Percentiles rank a stretch among this genome's conserved stretches.
Conservation (phyloP, 306 rosid species). For the Biancaea sappan region DNA sequence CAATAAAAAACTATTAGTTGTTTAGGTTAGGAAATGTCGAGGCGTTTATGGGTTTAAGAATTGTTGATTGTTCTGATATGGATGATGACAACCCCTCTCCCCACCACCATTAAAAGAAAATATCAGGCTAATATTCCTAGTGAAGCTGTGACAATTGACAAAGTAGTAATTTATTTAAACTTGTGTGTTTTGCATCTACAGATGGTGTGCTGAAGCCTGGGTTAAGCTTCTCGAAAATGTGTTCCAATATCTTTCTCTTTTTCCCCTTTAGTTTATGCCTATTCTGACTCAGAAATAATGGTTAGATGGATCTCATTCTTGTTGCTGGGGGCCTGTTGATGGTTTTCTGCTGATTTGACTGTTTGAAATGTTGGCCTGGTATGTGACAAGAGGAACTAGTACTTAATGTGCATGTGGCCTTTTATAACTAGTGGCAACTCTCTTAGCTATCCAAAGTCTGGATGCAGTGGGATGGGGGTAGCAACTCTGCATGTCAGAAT, state of each 20-base stretch:
- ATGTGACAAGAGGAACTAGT: background rate
- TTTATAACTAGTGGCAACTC: background rate
- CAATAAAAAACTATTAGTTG: background rate
- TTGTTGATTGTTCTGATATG: conserved; percentile 3
- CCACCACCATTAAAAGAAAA: background rate
- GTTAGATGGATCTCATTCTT: background rate
- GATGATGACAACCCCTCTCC: background rate
- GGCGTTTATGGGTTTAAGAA: background rate
- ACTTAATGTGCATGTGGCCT: background rate
- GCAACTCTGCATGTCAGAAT: background rate
- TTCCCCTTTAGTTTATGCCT: background rate
- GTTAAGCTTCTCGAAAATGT: background rate
- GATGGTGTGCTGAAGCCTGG: background rate
- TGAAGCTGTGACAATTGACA: background rate
- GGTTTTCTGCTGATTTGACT: background rate
- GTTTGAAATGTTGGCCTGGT: background rate
- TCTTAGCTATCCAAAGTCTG: background rate
- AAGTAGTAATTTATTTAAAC: background rate
- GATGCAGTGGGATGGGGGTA: background rate
- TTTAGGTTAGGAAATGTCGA: conserved; percentile 1
- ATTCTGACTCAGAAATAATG: background rate
- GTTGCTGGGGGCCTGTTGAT: background rate
- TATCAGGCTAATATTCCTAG: background rate
- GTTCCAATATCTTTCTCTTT: background rate
- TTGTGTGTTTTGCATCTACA: background rate